Percentiles rank a stretch among this genome's conserved stretches.
Evolutionary conservation across 179 eudicot genomes (phyloP).

Genomic region (Silene noctiflora): DNA sequence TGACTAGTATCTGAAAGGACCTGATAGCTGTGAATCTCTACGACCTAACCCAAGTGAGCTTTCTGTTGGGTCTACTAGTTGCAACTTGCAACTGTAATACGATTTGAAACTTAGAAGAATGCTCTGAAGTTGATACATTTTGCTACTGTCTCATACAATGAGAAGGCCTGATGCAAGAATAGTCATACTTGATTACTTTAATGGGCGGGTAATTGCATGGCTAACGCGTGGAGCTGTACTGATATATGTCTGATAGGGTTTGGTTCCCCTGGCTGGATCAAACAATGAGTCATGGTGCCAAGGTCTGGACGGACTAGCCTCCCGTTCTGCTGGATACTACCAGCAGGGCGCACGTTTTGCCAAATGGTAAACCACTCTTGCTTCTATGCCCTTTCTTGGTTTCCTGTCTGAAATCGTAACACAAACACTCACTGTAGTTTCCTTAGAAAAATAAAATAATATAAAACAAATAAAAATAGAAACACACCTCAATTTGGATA

Average conservation of each 20-base stretch:
- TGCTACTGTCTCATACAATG: not conserved
- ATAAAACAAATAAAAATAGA: not conserved
- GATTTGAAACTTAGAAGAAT: not conserved
- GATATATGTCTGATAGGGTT: slow-evolving; percentile 28
- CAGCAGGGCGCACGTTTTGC: slow-evolving; percentile 54
- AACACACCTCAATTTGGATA: not conserved
- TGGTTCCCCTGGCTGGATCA: slow-evolving; percentile 47
- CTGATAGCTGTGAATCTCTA: too few relatives aligned
- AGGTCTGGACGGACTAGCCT: slow-evolving; percentile 43
- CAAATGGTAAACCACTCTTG: slow-evolving; percentile 29
- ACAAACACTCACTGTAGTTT: not conserved
- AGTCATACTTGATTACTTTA: not conserved
- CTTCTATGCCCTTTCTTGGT: slow-evolving; percentile 2
- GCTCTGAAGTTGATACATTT: not conserved
- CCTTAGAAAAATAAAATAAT: not conserved
- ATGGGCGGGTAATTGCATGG: not conserved
- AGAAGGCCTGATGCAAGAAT: slow-evolving; percentile 3
- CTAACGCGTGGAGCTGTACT: not conserved
- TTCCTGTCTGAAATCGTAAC: slow-evolving; percentile 1
- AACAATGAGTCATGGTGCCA: slow-evolving; percentile 46
- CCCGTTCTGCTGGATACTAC: slow-evolving; percentile 40
- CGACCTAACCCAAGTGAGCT: not conserved
- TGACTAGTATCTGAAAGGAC: not conserved
- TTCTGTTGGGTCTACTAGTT: not conserved
- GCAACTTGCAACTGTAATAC: not conserved